A percentile compares a stretch with the other conserved stretches of the same genome.
Conservation (phyloP, 1,284 basidiomycete species). For the Pseudozyma tsukubaensis region DNA sequence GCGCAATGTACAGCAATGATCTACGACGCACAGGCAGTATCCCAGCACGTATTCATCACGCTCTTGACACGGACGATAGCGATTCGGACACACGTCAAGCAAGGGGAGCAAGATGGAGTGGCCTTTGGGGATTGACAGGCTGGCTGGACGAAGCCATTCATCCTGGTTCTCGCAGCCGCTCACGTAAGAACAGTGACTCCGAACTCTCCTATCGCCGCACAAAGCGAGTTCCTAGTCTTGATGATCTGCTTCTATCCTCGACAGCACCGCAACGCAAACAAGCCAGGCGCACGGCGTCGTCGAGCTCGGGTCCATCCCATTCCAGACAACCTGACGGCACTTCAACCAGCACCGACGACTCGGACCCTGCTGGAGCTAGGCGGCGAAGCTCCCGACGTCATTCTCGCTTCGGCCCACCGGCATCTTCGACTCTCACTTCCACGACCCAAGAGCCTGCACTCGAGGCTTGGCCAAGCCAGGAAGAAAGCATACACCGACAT, state of each 20-base stretch:
- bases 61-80: slow-evolving; percentile 35
- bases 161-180: slow-evolving; percentile 19
- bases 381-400: slow-evolving; percentile 24
- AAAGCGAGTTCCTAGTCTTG: slow-evolving; percentile 34
- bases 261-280: slow-evolving; percentile 21
- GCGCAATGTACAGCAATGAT: slow-evolving; percentile 18
- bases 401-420: slow-evolving; percentile 14
- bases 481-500: slow-evolving; percentile 7
- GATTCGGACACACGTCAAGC: slow-evolving; percentile 22
- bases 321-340: slow-evolving; percentile 2
- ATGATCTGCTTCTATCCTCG: slow-evolving; percentile 31
- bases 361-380: background rate
- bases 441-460: slow-evolving; percentile 1
- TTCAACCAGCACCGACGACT: slow-evolving; percentile 32
- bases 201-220: slow-evolving; percentile 17
- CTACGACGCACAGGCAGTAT: slow-evolving; percentile 43
- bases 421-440: slow-evolving; percentile 16
- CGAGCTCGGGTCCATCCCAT: slow-evolving; percentile 3
- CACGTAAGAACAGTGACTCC: slow-evolving; percentile 36
- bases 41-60: slow-evolving; percentile 22
- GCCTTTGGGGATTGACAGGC: slow-evolving; percentile 44
- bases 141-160: slow-evolving; percentile 50
- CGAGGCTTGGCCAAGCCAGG: slow-evolving; percentile 5
- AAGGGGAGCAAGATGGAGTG: slow-evolving; percentile 32
- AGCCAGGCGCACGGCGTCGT: slow-evolving; percentile 22